Evolutionary conservation across 805 yeast genomes (phyloP).

Genomic region (Teunomyces atbi): DNA sequence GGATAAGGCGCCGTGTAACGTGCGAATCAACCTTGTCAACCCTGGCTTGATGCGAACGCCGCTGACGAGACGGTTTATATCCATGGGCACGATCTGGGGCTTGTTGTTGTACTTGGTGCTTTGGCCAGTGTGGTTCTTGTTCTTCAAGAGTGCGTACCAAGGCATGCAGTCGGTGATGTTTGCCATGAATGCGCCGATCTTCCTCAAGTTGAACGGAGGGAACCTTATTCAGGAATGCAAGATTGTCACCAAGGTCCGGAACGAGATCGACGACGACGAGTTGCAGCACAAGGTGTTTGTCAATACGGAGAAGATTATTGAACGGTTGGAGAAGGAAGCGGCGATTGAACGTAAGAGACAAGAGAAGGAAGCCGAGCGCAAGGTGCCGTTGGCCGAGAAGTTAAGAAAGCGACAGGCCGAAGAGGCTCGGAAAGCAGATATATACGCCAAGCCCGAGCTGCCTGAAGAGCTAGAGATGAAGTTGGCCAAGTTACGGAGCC

Average conservation of each 20-base stretch:
- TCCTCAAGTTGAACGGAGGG: constrained; percentile 62
- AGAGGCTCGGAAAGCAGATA: constrained; percentile 19
- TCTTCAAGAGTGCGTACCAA: constrained; percentile 68
- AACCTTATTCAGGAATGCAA: constrained; percentile 72
- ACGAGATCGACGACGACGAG: constrained; percentile 61
- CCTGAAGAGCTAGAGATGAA: constrained; percentile 37
- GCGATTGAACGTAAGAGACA: constrained; percentile 62
- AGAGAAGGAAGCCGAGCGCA: constrained; percentile 16
- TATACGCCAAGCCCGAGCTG: constrained; percentile 33
- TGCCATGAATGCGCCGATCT: constrained; percentile 70
- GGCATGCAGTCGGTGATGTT: constrained; percentile 80
- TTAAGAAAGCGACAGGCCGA: constrained; percentile 16
- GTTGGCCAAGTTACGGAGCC: constrained; percentile 25
- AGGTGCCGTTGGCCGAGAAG: constrained; percentile 17
- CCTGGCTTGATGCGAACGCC: constrained; percentile 94
- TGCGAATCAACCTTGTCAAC: constrained; percentile 72
- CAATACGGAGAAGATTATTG: constrained; percentile 57
- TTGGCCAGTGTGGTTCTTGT: constrained; percentile 81
- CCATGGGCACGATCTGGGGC: constrained; percentile 71
- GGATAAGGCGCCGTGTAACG: constrained; percentile 69
- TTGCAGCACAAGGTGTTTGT: constrained; percentile 62
- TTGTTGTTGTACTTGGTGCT: constrained; percentile 58
- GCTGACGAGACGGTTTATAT: constrained; percentile 71
- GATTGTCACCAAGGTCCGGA: constrained; percentile 50
- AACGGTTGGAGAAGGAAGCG: constrained; percentile 62